Conservation (phyloP, 352 stramenopile species). For the Globisporangium parvum region DNA sequence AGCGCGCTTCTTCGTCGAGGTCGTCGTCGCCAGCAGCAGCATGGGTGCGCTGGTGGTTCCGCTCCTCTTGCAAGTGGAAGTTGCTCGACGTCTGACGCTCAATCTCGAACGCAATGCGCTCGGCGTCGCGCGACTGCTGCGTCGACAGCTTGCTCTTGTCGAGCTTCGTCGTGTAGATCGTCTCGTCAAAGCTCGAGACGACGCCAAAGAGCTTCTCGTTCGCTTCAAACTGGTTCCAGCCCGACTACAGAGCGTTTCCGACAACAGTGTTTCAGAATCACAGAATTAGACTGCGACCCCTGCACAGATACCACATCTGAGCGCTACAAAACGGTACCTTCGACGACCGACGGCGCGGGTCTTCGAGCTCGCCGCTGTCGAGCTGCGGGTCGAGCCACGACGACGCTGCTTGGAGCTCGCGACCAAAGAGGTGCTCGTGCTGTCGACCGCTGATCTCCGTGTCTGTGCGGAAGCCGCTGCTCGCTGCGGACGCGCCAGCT, state of each 20-base stretch:
- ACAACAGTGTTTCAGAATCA: neutral
- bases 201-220: constrained; percentile 97
- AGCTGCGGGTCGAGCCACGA: constrained; percentile 79
- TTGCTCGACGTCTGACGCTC: constrained; percentile 89
- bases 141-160: constrained; percentile 91
- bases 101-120: constrained; percentile 94
- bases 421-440: constrained; percentile 62
- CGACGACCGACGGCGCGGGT: constrained; percentile 30
- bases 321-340: constrained; percentile 22
- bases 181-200: constrained; percentile 95
- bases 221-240: constrained; percentile 96
- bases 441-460: constrained; percentile 85
- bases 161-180: constrained; percentile 97
- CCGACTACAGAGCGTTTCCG: constrained; percentile 16
- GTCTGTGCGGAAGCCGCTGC: constrained; percentile 73
- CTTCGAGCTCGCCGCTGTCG: constrained; percentile 71
- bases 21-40: constrained; percentile 58
- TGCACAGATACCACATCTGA: neutral
- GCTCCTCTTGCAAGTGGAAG: constrained; percentile 95
- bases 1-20: constrained; percentile 94
- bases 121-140: constrained; percentile 82
- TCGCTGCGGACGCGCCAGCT: constrained; percentile 10
- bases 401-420: constrained; percentile 57
- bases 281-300: neutral
- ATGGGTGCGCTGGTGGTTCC: constrained; percentile 27